phyloP scores from a whole-genome alignment of 2,329 filamentous ascomycete genomes.

The Neonectria magnoliae region DNA sequence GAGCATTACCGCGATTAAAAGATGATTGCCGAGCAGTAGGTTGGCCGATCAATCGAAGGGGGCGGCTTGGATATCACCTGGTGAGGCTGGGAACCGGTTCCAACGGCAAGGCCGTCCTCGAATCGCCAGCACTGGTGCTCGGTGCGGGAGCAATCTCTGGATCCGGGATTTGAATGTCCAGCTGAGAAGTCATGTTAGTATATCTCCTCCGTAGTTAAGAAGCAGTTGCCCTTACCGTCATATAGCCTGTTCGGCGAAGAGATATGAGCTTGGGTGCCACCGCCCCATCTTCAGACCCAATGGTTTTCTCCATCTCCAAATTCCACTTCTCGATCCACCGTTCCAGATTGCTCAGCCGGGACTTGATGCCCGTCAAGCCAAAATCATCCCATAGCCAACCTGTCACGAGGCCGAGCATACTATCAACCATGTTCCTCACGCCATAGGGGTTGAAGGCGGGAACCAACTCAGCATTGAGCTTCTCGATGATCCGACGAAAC shows the following conservation, averaged over 20 bases:
- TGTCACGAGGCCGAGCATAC: constrained; percentile 80
- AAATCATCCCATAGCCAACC: constrained; percentile 96
- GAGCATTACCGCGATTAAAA: constrained; percentile 28
- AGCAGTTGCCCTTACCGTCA: constrained; percentile 69
- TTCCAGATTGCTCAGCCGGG: constrained; percentile 75
- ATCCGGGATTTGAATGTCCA: constrained; percentile 84
- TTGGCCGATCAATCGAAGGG: constrained; percentile 22
- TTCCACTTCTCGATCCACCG: constrained; percentile 91
- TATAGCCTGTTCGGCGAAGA: constrained; percentile 84
- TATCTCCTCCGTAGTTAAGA: not conserved
- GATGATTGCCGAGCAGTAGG: constrained; percentile 19
- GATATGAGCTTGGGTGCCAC: constrained; percentile 78
- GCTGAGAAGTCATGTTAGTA: constrained; percentile 53
- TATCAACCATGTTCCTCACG: constrained; percentile 81
- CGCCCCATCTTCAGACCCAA: constrained; percentile 60
- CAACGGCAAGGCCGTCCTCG: constrained; percentile 47
- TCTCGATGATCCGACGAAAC: constrained; percentile 83
- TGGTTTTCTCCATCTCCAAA: constrained; percentile 68
- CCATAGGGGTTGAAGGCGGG: constrained; percentile 84
- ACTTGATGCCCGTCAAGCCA: constrained; percentile 80
- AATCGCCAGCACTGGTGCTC: constrained; percentile 54
- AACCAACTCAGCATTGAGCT: constrained; percentile 80
- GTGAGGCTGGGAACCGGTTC: constrained; percentile 43
- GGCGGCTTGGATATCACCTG: constrained; percentile 27
- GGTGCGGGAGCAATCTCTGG: constrained; percentile 72